phyloP scores from a whole-genome alignment of 2,329 filamentous ascomycete genomes.

The Dryadomyces sulphureus region DNA sequence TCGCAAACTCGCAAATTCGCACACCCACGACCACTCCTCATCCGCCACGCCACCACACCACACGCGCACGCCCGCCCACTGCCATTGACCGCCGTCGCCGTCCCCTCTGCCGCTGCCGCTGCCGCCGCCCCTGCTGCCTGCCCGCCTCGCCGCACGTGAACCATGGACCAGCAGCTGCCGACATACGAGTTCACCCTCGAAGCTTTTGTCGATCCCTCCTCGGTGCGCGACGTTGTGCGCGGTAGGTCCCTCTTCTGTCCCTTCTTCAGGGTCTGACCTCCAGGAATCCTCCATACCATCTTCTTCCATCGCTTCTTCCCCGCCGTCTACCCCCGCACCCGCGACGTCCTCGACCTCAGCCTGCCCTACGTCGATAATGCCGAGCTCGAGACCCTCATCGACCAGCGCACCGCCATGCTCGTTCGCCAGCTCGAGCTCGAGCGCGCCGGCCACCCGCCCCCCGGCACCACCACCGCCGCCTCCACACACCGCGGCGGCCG shows the following conservation, averaged over 20 bases:
- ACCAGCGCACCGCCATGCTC: slow-evolving; percentile 67
- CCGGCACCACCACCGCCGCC: slow-evolving; percentile 24
- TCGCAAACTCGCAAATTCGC: no score
- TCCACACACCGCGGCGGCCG: slow-evolving; percentile 44
- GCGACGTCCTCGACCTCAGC: slow-evolving; percentile 81
- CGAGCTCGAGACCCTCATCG: slow-evolving; percentile 85
- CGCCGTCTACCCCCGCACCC: slow-evolving; percentile 63
- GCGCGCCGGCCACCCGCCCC: slow-evolving; percentile 10
- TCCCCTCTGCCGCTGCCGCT: not conserved
- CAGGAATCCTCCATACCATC: slow-evolving; percentile 87
- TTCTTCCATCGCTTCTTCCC: slow-evolving; percentile 99
- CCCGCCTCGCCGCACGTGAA: not conserved
- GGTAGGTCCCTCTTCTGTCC: slow-evolving; percentile 33
- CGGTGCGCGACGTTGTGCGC: slow-evolving; percentile 85
- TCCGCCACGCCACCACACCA: no score
- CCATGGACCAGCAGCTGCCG: slow-evolving; percentile 10
- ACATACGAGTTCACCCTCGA: slow-evolving; percentile 87
- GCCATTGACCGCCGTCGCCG: no score
- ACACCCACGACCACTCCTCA: no score
- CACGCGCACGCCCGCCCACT: no score
- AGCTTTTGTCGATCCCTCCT: slow-evolving; percentile 79
- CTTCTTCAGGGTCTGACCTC: not conserved
- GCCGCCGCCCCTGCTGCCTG: no score
- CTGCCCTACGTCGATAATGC: slow-evolving; percentile 80
- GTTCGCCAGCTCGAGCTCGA: slow-evolving; percentile 60